These are phyloP conservation scores for Ceratobasidium sp. DNA, from an alignment of 1,284 basidiomycete genomes.

Conservation along the genomic window DNA sequence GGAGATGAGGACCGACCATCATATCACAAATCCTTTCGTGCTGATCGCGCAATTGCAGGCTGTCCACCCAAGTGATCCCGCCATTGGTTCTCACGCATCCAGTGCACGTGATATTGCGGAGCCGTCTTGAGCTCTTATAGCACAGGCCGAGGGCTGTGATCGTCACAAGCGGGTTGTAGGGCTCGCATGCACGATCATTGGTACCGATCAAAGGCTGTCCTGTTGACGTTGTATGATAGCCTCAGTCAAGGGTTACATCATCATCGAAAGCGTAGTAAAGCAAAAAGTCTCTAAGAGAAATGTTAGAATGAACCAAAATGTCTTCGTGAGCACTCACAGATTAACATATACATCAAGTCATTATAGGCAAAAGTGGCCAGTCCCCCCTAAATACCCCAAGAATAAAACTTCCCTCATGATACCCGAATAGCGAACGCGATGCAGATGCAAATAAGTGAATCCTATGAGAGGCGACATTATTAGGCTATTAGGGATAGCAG, in stretches of 20 bases:
- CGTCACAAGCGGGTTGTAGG: constrained; percentile 3
- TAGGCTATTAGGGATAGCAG: constrained; percentile 21
- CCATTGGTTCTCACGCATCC: constrained; percentile 41
- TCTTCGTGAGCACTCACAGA: constrained; percentile 2
- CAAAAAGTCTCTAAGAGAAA: constrained; percentile 15
- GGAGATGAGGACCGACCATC: constrained; percentile 27
- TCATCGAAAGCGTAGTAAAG: constrained; percentile 36
- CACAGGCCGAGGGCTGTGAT: not conserved
- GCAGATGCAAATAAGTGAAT: constrained; percentile 81
- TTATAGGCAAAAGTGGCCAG: not conserved
- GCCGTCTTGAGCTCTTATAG: not conserved
- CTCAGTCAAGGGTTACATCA: constrained; percentile 30
- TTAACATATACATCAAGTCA: constrained; percentile 27
- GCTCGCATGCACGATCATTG: not conserved
- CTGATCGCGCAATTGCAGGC: constrained; percentile 42
- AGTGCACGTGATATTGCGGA: constrained; percentile 28
- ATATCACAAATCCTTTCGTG: constrained; percentile 17
- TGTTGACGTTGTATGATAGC: not conserved
- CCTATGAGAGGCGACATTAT: constrained; percentile 59
- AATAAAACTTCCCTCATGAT: not conserved
- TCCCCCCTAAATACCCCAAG: not conserved
- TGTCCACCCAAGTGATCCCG: constrained; percentile 25
- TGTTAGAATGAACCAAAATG: not conserved
- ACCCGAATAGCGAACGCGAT: constrained; percentile 75
- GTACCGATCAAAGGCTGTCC: constrained; percentile 16